Conservation (phyloP, 1,284 basidiomycete genomes). For the Boletus sp. region DNA sequence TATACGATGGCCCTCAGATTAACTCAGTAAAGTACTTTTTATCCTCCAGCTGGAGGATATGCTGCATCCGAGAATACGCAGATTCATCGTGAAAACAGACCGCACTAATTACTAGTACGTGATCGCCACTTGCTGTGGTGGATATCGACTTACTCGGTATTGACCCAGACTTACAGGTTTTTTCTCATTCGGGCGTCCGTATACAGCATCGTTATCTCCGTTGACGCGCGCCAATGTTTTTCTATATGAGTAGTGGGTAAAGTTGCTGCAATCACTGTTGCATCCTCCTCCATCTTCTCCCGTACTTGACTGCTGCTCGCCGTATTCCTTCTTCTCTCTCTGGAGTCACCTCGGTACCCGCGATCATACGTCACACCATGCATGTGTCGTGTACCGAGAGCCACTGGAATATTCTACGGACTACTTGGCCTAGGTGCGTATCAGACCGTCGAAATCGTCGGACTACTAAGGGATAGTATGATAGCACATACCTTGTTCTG, state of each 20-base stretch:
- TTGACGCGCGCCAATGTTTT: background rate
- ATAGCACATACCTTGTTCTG: background rate
- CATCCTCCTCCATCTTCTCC: background rate
- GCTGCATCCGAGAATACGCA: background rate
- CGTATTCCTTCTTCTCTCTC: background rate
- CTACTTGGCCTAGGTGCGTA: background rate
- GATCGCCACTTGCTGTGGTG: background rate
- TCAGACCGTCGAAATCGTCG: background rate
- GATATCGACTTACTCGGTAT: background rate
- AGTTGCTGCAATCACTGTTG: background rate
- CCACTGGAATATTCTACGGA: background rate
- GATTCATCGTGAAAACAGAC: background rate
- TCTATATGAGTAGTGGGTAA: conserved; percentile 3
- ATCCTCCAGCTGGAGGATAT: background rate
- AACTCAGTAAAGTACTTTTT: too few species aligned
- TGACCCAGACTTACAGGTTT: background rate
- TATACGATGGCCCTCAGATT: too few species aligned
- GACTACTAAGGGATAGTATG: background rate
- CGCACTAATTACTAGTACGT: background rate
- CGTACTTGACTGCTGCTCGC: background rate
- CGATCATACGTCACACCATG: background rate
- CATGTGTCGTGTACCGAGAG: background rate
- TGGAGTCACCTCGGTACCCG: background rate
- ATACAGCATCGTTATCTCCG: background rate
- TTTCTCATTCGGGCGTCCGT: background rate